These are phyloP conservation scores for Aspergillus sergii DNA, from an alignment of 2,329 filamentous ascomycete genomes.

Conservation along the genomic window DNA sequence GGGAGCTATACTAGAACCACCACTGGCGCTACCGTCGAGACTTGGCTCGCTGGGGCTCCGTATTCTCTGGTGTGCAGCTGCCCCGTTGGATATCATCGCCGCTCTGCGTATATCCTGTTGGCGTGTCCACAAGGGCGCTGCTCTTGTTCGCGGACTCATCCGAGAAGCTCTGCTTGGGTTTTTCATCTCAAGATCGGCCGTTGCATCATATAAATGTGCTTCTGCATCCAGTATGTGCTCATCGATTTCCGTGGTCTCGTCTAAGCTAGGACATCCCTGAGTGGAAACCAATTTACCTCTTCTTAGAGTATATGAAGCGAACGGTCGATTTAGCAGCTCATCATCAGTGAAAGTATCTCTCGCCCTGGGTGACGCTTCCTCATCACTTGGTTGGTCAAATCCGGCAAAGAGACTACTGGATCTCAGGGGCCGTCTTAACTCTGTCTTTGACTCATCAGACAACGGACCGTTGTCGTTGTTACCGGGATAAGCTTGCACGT, in stretches of 20 bases:
- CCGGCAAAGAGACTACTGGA: slow-evolving; percentile 86
- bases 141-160: slow-evolving; percentile 38
- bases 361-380: slow-evolving; percentile 32
- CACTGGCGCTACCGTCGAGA: slow-evolving; percentile 41
- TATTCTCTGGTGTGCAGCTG: slow-evolving; percentile 68
- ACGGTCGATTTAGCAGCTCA: slow-evolving; percentile 48
- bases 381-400: slow-evolving; percentile 70
- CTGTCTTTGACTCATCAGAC: slow-evolving; percentile 58
- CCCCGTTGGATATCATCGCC: slow-evolving; percentile 78
- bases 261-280: slow-evolving; percentile 32
- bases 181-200: slow-evolving; percentile 8
- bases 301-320: slow-evolving; percentile 46
- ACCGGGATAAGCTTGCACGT: slow-evolving; percentile 70
- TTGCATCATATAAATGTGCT: slow-evolving; percentile 27
- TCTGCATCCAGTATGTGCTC: slow-evolving; percentile 38
- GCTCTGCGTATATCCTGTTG: slow-evolving; percentile 72
- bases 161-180: slow-evolving; percentile 16
- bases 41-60: slow-evolving; percentile 53
- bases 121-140: slow-evolving; percentile 42
- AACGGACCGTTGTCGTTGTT: slow-evolving; percentile 81
- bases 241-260: slow-evolving; percentile 41
- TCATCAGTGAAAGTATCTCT: slow-evolving; percentile 47
- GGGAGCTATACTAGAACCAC: slow-evolving; percentile 53
- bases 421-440: slow-evolving; percentile 70
- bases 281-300: slow-evolving; percentile 47